Evolutionary conservation across 345 rosid species (phyloP).

Genomic region (Populus deltoides): DNA sequence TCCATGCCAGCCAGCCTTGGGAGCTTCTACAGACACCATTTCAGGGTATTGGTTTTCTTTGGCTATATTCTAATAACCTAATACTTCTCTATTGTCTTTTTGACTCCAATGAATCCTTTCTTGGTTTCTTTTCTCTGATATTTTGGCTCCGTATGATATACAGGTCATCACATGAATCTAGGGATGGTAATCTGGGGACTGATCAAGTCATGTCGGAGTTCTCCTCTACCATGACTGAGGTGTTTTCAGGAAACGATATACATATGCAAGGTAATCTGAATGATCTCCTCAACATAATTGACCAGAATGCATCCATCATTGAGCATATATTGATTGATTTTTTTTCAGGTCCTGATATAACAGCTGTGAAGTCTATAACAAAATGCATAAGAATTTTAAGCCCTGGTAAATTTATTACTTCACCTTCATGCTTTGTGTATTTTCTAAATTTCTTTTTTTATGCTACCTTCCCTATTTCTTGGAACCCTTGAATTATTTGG

Average conservation of each 20-base stretch:
- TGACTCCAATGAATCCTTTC: not conserved
- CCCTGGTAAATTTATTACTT: constrained; percentile 47
- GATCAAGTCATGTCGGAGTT: constrained; percentile 46
- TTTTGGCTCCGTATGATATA: not conserved
- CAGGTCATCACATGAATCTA: constrained; percentile 53
- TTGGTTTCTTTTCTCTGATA: constrained; percentile 13
- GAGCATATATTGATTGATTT: not conserved
- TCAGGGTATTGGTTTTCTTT: constrained; percentile 24
- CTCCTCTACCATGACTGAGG: constrained; percentile 44
- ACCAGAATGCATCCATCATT: not conserved
- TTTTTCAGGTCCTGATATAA: constrained; percentile 48
- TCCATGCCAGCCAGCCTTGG: constrained; percentile 35
- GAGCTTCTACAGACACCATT: constrained; percentile 13
- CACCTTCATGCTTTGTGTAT: not conserved
- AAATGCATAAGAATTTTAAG: constrained; percentile 63
- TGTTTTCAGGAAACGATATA: constrained; percentile 36
- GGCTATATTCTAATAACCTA: not conserved
- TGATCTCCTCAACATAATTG: constrained; percentile 6
- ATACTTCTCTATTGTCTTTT: not conserved
- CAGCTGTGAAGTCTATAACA: constrained; percentile 57
- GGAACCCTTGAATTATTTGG: not conserved
- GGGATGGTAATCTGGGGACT: constrained; percentile 33
- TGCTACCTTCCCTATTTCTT: not conserved
- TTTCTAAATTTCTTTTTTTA: not conserved
- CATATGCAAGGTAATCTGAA: constrained; percentile 34